phyloP scores from a whole-genome alignment of 192 early-diverging fungal species.

The Rhizophagus sp. region DNA sequence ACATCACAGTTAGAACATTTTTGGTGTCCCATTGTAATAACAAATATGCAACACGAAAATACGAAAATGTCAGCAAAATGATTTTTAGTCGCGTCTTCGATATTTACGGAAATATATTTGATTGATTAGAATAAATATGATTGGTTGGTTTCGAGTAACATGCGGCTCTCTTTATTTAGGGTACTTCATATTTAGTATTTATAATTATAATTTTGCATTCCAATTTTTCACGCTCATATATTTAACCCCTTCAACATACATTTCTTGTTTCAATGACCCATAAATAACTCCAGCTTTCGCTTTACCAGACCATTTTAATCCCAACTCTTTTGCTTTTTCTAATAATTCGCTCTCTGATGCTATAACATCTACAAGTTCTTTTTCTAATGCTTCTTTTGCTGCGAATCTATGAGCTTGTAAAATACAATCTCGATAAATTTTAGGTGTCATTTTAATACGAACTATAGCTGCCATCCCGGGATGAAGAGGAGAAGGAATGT shows the following conservation, averaged over 20 bases:
- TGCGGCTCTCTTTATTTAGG: no score
- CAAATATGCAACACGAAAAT: no score
- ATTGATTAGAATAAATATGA: no score
- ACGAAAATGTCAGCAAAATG: no score
- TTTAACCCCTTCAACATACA: conserved; percentile 51
- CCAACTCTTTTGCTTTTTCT: conserved; percentile 55
- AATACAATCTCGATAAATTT: conserved; percentile 62
- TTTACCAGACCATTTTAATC: conserved; percentile 54
- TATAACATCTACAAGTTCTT: conserved; percentile 60
- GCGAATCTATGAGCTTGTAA: conserved; percentile 62
- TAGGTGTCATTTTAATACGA: conserved; percentile 61
- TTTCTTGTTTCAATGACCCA: conserved; percentile 65
- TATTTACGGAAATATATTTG: no score
- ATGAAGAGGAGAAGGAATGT: conserved; percentile 64
- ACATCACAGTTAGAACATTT: not conserved
- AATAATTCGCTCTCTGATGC: conserved; percentile 52
- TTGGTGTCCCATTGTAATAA: not conserved
- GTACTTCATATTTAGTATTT: no score
- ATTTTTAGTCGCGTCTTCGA: not conserved
- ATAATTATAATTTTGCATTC: not conserved
- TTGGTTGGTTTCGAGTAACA: no score
- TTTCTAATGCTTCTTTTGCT: conserved; percentile 59
- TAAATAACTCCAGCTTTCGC: conserved; percentile 56
- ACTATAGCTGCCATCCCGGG: conserved; percentile 72
- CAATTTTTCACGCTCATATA: not conserved